Evolutionary conservation across 1,139 yeast species (phyloP).

Genomic region (Arxiozyma heterogenica): DNA sequence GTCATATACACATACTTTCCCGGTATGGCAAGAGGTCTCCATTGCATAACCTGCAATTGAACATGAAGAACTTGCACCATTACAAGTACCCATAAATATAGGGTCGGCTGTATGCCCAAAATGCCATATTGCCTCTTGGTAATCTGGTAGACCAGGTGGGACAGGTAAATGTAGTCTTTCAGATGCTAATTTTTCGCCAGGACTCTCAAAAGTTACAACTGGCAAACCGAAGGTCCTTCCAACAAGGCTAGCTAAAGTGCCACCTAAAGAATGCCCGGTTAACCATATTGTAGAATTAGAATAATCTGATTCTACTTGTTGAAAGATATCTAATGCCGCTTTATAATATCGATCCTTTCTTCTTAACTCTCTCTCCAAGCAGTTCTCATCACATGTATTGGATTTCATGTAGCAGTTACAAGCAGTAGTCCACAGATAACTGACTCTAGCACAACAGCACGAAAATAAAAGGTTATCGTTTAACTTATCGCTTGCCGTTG

Average conservation of each 20-base stretch:
- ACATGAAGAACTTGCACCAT: constrained; percentile 87
- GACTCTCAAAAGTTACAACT: constrained; percentile 84
- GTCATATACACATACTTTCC: constrained; percentile 80
- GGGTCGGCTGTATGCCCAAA: constrained; percentile 98
- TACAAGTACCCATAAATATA: constrained; percentile 91
- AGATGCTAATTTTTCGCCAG: constrained; percentile 83
- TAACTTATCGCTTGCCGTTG: constrained; percentile 68
- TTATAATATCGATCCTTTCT: constrained; percentile 74
- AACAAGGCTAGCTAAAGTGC: constrained; percentile 68
- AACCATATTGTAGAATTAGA: constrained; percentile 77
- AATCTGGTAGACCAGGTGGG: constrained; percentile 82
- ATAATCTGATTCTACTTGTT: constrained; percentile 57
- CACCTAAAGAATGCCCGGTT: constrained; percentile 95
- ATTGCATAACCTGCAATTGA: constrained; percentile 92
- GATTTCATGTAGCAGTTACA: constrained; percentile 87
- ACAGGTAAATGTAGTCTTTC: constrained; percentile 78
- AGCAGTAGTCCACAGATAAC: constrained; percentile 89
- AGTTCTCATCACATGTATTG: constrained; percentile 81
- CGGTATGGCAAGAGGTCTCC: constrained; percentile 95
- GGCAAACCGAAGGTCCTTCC: constrained; percentile 91
- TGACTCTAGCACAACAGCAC: constrained; percentile 92
- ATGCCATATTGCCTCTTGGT: constrained; percentile 84
- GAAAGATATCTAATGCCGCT: constrained; percentile 69
- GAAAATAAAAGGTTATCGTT: constrained; percentile 86
- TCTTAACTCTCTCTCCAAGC: constrained; percentile 69